Evolutionary conservation across 2,329 filamentous ascomycete species (phyloP), one percentile per base, ranked within the genome.

Genomic region (Thielaviopsis punctulata): DNA sequence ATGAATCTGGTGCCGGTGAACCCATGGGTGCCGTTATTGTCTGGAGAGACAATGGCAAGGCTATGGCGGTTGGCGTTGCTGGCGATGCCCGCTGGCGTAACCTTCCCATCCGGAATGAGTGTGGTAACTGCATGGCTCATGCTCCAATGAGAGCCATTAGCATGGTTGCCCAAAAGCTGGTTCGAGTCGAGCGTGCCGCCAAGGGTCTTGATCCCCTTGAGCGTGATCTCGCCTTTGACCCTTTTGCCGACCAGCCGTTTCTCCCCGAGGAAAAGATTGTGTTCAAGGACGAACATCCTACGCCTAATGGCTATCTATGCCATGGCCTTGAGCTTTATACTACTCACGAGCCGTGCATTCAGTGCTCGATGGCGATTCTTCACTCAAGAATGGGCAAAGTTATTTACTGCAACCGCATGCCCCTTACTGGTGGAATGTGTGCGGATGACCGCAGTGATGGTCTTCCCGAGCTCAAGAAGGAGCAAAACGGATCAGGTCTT

Each of bases 331-430:
- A 96, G 65, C 77, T 98, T 53, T 96, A 95, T 68, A 73, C 93
- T 56, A 95, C 89, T 2, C 89, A 96, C 62, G 92, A 98, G 67
- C 92, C 92, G 4, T 98, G 92, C 63, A 77, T 94, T 55, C 93
- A 94, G 77, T 98, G 92, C 67, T 87, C 85, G 33, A 96, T 96
- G 92, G 92, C 86, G 1, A 84, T 96, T 59, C 73, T 96, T 21
- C 89, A 96, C 63, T 95, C 90, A 8, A 79, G 92, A 49, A 95
- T 98, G 73, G 82, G 86, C 45, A 81, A 84, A 51, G 84, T 89
- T 49, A 75, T 94, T 39, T 94, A 95, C 66, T 79, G 78, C 57
- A 74, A 80, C 56, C 77, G 85, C 52, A 92, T 94, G 84, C 75
- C 77, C 46, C 69, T 78, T 57, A 93, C 85, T 12, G 90, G 90